Conservation (phyloP, 2,329 filamentous ascomycete species). For the Pleoardoris graminearum region DNA sequence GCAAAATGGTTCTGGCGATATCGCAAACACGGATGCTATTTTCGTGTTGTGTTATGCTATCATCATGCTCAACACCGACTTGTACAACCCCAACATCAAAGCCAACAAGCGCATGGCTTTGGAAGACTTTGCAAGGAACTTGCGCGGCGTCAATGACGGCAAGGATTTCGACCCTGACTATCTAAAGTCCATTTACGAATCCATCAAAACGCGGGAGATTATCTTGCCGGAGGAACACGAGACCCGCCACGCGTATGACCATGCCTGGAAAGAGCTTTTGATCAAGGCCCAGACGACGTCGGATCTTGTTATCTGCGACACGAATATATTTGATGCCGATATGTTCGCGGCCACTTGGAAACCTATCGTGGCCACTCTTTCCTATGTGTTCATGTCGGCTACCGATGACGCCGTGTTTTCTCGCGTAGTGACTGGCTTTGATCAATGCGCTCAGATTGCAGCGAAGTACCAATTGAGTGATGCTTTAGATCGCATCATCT, state of each 20-base stretch:
- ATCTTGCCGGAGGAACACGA: slow-evolving; percentile 97
- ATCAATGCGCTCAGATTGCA: slow-evolving; percentile 93
- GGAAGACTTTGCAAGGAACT: slow-evolving; percentile 80
- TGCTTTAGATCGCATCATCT: slow-evolving; percentile 89
- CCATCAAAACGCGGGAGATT: slow-evolving; percentile 91
- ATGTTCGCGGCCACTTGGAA: slow-evolving; percentile 98
- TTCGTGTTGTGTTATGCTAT: slow-evolving; percentile 94
- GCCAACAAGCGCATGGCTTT: slow-evolving; percentile 79
- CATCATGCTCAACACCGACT: slow-evolving; percentile 96
- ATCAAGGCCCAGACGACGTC: slow-evolving; percentile 79
- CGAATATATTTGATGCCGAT: slow-evolving; percentile 93
- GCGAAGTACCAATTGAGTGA: slow-evolving; percentile 81
- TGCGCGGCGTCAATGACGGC: slow-evolving; percentile 86
- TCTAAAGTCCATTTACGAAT: slow-evolving; percentile 83
- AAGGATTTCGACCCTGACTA: slow-evolving; percentile 84
- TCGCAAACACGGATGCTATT: slow-evolving; percentile 83
- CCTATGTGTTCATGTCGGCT: slow-evolving; percentile 98
- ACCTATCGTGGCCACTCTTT: slow-evolving; percentile 89
- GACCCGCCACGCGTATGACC: slow-evolving; percentile 94
- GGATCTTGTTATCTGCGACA: slow-evolving; percentile 76
- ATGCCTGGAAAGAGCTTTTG: slow-evolving; percentile 93
- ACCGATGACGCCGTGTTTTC: slow-evolving; percentile 96
- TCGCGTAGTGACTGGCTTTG: slow-evolving; percentile 89
- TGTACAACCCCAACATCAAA: slow-evolving; percentile 90
- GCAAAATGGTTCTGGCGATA: slow-evolving; percentile 69